Conservation (phyloP, 805 yeast genomes). For the Spathaspora gorwiae region DNA sequence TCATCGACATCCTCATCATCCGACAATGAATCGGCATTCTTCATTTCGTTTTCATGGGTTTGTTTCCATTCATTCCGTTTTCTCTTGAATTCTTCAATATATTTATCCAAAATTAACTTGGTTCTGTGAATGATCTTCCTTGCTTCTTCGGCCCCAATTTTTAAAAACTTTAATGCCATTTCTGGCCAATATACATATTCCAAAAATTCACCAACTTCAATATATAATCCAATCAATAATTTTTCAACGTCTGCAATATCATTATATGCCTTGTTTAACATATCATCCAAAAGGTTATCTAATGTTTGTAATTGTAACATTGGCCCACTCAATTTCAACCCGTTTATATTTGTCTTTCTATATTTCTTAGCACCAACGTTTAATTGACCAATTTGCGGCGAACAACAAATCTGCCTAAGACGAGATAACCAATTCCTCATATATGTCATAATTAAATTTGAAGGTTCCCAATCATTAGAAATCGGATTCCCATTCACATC, state of each 20-base stretch:
- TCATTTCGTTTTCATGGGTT: not conserved
- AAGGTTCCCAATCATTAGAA: constrained; percentile 45
- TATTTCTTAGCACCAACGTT: constrained; percentile 20
- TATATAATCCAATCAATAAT: constrained; percentile 35
- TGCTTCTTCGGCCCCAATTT: constrained; percentile 29
- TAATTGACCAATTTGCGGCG: constrained; percentile 51
- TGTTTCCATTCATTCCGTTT: constrained; percentile 16
- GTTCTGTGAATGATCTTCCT: constrained; percentile 22
- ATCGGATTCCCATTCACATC: constrained; percentile 49
- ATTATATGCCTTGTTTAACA: constrained; percentile 54
- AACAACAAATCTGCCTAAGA: constrained; percentile 79
- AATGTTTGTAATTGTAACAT: constrained; percentile 39
- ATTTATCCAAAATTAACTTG: constrained; percentile 13
- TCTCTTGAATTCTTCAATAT: constrained; percentile 16
- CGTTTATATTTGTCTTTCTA: constrained; percentile 12
- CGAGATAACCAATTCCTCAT: constrained; percentile 67
- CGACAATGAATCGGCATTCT: constrained; percentile 5
- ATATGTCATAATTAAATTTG: constrained; percentile 33
- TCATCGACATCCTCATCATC: constrained; percentile 7
- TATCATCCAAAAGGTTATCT: constrained; percentile 61
- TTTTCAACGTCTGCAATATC: constrained; percentile 48
- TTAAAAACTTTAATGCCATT: constrained; percentile 47
- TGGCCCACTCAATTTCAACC: constrained; percentile 1
- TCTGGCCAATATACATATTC: constrained; percentile 55
- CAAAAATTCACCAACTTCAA: constrained; percentile 64